phyloP scores from a whole-genome alignment of 306 rosid species.

The Corylus avellana region DNA sequence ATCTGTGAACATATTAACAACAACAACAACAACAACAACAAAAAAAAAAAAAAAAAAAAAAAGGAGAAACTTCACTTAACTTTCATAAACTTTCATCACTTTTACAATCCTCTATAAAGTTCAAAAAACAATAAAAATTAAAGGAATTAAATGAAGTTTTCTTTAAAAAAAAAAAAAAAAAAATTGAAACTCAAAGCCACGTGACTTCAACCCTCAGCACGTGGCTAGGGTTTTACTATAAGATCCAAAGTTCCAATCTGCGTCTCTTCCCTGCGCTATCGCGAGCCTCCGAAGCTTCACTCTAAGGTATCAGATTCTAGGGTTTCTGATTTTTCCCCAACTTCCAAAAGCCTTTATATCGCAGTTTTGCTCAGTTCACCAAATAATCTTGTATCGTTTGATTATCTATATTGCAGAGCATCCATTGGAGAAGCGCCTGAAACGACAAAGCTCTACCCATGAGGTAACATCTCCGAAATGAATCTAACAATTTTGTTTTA shows the following conservation, averaged over 20 bases:
- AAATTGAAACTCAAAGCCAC: not conserved
- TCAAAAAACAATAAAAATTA: no score
- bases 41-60: no score
- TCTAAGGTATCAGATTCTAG: not conserved
- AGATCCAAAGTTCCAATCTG: not conserved
- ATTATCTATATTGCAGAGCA: constrained; percentile 6
- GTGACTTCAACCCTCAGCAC: not conserved
- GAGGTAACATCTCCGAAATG: constrained; percentile 23
- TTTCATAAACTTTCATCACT: no score
- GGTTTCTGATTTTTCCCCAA: not conserved
- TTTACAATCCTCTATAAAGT: no score
- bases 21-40: no score
- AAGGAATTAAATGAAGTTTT: no score
- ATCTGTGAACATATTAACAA: no score
- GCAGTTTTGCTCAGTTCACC: not conserved
- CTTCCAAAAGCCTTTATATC: not conserved
- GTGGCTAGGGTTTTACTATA: constrained; percentile 11
- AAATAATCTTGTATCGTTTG: not conserved
- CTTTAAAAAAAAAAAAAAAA: no score
- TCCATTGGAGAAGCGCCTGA: not conserved
- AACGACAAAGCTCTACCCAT: constrained; percentile 16
- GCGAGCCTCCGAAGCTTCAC: not conserved
- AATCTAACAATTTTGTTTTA: not conserved
- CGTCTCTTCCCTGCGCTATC: not conserved
- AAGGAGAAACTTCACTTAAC: no score